A percentile compares a stretch with the other conserved stretches of the same genome.
Evolutionary conservation across 2,329 filamentous ascomycete species (phyloP).

Genomic region (Alternaria alternata): DNA sequence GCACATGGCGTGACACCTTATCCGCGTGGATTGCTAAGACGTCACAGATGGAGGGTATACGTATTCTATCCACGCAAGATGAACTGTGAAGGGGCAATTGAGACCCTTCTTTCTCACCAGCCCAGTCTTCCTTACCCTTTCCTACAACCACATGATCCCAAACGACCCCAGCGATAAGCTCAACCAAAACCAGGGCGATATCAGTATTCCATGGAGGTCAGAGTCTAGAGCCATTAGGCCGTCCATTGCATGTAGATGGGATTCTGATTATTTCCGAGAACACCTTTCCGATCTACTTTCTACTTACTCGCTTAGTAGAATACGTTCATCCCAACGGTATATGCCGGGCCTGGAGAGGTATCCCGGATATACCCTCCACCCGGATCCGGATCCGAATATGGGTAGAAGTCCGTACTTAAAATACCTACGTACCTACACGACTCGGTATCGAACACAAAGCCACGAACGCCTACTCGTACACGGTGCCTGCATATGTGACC

Average conservation of each 20-base stretch:
- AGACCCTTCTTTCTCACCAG: neutral
- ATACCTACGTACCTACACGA: neutral
- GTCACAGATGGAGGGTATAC: slow-evolving; percentile 1
- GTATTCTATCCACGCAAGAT: neutral
- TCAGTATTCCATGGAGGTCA: neutral
- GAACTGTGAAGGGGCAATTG: neutral
- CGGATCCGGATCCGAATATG: neutral
- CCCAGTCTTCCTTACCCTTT: neutral
- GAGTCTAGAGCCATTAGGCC: neutral
- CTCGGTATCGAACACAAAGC: neutral
- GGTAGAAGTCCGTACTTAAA: neutral
- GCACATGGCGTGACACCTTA: slow-evolving; percentile 2
- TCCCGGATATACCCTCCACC: slow-evolving; percentile 4
- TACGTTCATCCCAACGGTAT: neutral
- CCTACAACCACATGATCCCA: neutral
- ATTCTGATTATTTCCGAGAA: slow-evolving; percentile 1
- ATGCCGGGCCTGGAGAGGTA: neutral
- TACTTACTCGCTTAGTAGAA: neutral
- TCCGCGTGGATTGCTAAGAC: neutral
- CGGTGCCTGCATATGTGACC: slow-evolving; percentile 18
- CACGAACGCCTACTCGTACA: neutral
- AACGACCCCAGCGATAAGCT: neutral
- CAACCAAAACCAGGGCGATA: neutral
- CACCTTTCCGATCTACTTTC: neutral
- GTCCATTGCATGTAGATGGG: neutral